Evolutionary conservation across 352 stramenopile species (phyloP).

Genomic region (Globisporangium emineosum): DNA sequence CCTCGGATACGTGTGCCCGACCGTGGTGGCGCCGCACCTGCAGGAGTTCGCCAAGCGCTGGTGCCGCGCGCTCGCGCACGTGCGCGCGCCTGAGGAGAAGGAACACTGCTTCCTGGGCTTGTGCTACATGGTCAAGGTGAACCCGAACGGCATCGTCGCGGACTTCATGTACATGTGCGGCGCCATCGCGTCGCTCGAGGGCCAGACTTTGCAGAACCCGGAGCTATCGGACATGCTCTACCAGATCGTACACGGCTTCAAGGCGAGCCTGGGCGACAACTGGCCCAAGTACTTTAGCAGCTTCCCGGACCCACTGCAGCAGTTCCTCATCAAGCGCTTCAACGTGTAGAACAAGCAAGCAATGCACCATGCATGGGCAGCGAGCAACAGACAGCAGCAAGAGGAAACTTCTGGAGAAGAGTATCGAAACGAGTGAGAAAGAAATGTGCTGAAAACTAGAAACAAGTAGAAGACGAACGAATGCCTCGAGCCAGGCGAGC

Average conservation of each 20-base stretch:
- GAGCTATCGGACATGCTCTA: slow-evolving; percentile 86
- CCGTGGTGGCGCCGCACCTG: slow-evolving; percentile 73
- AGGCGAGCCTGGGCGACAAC: slow-evolving; percentile 83
- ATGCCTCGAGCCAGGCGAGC: neutral
- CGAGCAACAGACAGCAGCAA: neutral
- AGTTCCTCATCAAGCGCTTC: slow-evolving; percentile 81
- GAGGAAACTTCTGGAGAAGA: neutral
- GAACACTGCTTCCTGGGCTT: slow-evolving; percentile 89
- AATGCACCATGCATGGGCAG: neutral
- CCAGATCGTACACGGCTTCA: slow-evolving; percentile 88
- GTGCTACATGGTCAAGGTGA: slow-evolving; percentile 90
- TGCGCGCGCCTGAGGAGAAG: slow-evolving; percentile 84
- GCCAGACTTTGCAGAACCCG: slow-evolving; percentile 67
- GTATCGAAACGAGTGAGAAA: neutral
- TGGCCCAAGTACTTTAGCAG: slow-evolving; percentile 84
- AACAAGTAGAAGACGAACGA: neutral
- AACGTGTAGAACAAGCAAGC: slow-evolving; percentile 59
- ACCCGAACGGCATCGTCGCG: slow-evolving; percentile 83
- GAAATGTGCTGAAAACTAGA: neutral
- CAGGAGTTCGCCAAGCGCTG: slow-evolving; percentile 87
- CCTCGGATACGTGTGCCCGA: slow-evolving; percentile 84
- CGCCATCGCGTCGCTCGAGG: slow-evolving; percentile 84
- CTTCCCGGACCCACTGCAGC: slow-evolving; percentile 76
- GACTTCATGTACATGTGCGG: slow-evolving; percentile 91
- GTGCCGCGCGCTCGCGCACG: slow-evolving; percentile 83